Evolutionary conservation across 2,329 filamentous ascomycete species (phyloP), one percentile per base, ranked within the genome.

Genomic region (Fusarium musae): DNA sequence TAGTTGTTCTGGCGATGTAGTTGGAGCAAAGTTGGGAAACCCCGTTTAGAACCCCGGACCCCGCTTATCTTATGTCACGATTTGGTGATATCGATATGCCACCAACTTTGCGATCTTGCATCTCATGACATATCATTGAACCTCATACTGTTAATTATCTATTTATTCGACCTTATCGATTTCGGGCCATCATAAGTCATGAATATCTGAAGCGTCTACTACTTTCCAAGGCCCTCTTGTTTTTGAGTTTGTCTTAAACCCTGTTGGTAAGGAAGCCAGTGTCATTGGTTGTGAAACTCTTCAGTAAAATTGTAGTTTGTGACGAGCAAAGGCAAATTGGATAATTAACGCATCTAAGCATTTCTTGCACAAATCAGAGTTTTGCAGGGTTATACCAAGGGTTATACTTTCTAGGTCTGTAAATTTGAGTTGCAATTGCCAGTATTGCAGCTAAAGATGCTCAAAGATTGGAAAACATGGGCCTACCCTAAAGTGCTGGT

Each of bases 1-100:
- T 40, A 16, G 17, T 28, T 50, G 34, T 42, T 37, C 12, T n/a
- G 23, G 30, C 12, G 39, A 50, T 56, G 66, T 16, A 60, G 60
- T 63, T 50, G 56, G 28, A 53, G 59, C 46, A 49, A 42, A 46
- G 53, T 57, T 52, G 37, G 21, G 59, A 66, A 71, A 39, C 47
- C 68, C 67, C 56, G 68, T 58, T 71, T 67, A 67, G 21, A 13
- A 59, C 21, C 56, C 62, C 56, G 30, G 62, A 39, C 68, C 68
- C 68, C 56, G 61, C 62, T 56, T 58, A 36, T 42, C 56, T 66
- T 42, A 59, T 59, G 32, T 37, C n/a, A 39, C 50, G 23, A 28
- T 40, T 54, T 54, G 36, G 23, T 21, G 11, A 30, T 40, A 42
- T 52, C 49, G 32, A 26, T n/a, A 36, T 52, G 49, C n/a, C 49